Evolutionary conservation across 1,284 basidiomycete genomes (phyloP), one percentile per base, ranked within the genome.

Genomic region (Cystobasidiaceae sp.): DNA sequence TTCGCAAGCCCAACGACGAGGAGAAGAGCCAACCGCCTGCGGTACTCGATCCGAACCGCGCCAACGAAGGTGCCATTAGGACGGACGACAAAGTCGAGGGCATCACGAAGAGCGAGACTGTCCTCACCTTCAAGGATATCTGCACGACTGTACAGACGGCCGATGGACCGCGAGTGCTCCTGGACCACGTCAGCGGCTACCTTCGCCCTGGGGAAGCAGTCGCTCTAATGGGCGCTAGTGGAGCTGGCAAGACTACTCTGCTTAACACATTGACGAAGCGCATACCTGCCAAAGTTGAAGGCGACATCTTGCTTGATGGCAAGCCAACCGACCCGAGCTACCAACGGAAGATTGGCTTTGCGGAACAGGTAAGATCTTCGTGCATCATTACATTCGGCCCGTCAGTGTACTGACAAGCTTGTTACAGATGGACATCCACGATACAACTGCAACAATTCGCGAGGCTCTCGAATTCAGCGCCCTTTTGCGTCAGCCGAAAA

Each of bases 391-490:
- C n/a, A n/a, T n/a, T n/a, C n/a, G n/a, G n/a, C n/a, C n/a, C n/a
- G n/a, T n/a, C n/a, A n/a, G n/a, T n/a, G n/a, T n/a, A n/a, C n/a
- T n/a, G n/a, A n/a, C n/a, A n/a, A n/a, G n/a, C n/a, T n/a, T n/a
- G n/a, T n/a, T n/a, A n/a, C n/a, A n/a, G n/a, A 33, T 84, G 78
- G 89, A 91, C 77, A 86, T n/a, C 78, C 82, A 84, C 82, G 11
- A 79, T 81, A 70, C 73, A 48, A 75, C 74, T 41, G 67, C 70
- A 44, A 78, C 86, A 6, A 90, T 94, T 5, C 83, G 89, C 27
- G 91, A 94, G 73, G 88, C 91, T 0, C 78, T 94, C 0, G 78
- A 83, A 25, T 92, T 93, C 78, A 89, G 87, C 7, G 91, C 91
- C 0, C 81, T 85, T 68, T 79, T 94, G 5, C 85, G 91, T 27